phyloP scores from a whole-genome alignment of 108 stramenopile species.

The Nitzschia sp. region DNA sequence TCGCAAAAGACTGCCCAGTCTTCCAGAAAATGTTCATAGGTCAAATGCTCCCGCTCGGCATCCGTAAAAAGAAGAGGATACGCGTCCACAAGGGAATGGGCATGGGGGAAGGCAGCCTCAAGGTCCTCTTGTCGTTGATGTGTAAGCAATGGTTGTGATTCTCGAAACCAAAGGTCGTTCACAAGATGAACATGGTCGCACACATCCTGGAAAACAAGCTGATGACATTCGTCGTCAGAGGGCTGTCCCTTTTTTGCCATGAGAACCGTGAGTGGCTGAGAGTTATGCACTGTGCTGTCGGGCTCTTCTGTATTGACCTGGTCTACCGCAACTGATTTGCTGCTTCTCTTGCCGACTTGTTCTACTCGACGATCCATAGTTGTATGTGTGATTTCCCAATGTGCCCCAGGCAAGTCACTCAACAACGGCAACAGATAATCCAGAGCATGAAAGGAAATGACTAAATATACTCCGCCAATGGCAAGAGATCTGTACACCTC shows the following conservation, averaged over 20 bases:
- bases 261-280: conserved; percentile 37
- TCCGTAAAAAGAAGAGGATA: conserved; percentile 70
- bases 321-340: background rate
- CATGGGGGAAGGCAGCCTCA: conserved; percentile 1
- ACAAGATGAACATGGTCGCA: conserved; percentile 53
- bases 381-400: conserved; percentile 57
- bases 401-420: conserved; percentile 61
- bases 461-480: conserved; percentile 63
- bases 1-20: conserved; percentile 72
- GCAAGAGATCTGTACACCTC: conserved; percentile 63
- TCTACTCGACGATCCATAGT: conserved; percentile 67
- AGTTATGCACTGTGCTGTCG: background rate
- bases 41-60: conserved; percentile 71
- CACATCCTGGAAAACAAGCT: conserved; percentile 45
- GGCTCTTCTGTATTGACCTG: background rate
- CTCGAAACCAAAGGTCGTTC: conserved; percentile 69
- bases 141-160: conserved; percentile 69
- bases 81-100: conserved; percentile 41
- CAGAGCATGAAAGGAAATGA: conserved; percentile 71
- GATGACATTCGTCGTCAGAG: background rate
- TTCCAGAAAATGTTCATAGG: conserved; percentile 73
- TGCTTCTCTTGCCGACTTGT: conserved; percentile 20
- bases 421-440: conserved; percentile 61
- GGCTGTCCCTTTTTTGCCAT: conserved; percentile 16
- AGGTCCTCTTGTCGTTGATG: conserved; percentile 44